phyloP scores from a whole-genome alignment of 2,329 filamentous ascomycete species.

The Aspergillus ibericus region DNA sequence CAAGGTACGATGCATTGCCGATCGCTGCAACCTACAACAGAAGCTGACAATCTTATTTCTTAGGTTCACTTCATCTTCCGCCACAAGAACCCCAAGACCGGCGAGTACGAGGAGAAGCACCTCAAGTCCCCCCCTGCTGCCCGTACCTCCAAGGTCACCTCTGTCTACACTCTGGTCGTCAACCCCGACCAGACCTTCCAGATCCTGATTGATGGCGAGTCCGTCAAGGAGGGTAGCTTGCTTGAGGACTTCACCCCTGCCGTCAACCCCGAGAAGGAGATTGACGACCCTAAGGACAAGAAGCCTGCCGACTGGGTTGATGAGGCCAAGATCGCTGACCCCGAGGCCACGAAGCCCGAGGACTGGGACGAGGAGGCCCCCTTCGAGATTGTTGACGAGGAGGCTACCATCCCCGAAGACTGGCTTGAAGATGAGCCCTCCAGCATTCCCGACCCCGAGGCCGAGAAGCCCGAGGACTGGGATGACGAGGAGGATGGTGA shows the following conservation, averaged over 20 bases:
- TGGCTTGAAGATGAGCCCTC: conserved; percentile 90
- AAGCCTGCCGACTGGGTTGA: conserved; percentile 98
- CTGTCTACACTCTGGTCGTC: conserved; percentile 95
- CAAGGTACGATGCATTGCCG: conserved; percentile 64
- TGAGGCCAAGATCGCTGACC: conserved; percentile 84
- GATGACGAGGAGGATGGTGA: conserved; percentile 99
- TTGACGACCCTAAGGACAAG: conserved; percentile 87
- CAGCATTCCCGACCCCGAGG: conserved; percentile 86
- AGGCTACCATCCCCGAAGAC: conserved; percentile 86
- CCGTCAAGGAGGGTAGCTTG: conserved; percentile 84
- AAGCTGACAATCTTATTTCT: conserved; percentile 17
- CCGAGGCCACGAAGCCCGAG: conserved; percentile 91
- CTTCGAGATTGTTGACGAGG: conserved; percentile 92
- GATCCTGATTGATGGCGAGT: conserved; percentile 87
- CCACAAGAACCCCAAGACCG: conserved; percentile 99
- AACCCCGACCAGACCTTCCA: conserved; percentile 94
- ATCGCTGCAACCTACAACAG: background rate
- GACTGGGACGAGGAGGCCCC: conserved; percentile 99
- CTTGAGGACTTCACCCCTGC: conserved; percentile 89
- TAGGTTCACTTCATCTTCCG: conserved; percentile 93
- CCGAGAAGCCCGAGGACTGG: conserved; percentile 98
- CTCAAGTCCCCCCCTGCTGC: conserved; percentile 79
- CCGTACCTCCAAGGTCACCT: conserved; percentile 85
- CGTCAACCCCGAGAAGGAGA: conserved; percentile 94
- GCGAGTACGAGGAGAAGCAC: conserved; percentile 99